Percentiles rank a stretch among this genome's conserved stretches.
Conservation (phyloP, 768 basidiomycete species). For the Amanita rimosa region DNA sequence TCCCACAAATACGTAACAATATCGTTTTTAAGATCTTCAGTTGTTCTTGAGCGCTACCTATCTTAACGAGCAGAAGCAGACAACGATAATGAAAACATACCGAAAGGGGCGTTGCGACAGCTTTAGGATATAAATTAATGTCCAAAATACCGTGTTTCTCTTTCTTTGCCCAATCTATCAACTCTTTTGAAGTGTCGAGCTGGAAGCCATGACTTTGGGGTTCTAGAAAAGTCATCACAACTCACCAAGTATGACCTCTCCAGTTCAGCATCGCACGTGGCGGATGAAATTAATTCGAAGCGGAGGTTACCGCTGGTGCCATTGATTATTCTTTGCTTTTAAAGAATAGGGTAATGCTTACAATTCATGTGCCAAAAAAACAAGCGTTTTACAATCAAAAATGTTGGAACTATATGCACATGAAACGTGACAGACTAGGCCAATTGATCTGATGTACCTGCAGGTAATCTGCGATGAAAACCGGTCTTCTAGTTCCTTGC, state of each 20-base stretch:
- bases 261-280: constrained; percentile 60
- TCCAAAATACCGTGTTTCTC: constrained; percentile 72
- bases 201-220: constrained; percentile 18
- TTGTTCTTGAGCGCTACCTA: constrained; percentile 26
- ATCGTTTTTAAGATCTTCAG: constrained; percentile 38
- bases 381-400: constrained; percentile 62
- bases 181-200: constrained; percentile 77
- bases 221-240: neutral
- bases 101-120: constrained; percentile 16
- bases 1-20: constrained; percentile 89
- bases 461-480: constrained; percentile 82
- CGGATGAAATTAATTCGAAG: constrained; percentile 65
- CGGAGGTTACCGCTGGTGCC: constrained; percentile 71
- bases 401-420: constrained; percentile 53
- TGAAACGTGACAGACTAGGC: neutral
- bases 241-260: constrained; percentile 80
- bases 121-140: constrained; percentile 72
- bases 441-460: constrained; percentile 49
- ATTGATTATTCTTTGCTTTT: neutral
- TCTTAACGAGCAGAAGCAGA: neutral
- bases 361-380: constrained; percentile 95
- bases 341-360: constrained; percentile 27
- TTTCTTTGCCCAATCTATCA: constrained; percentile 65
- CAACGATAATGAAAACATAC: constrained; percentile 2
- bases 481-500: constrained; percentile 48